Evolutionary conservation across 2,329 filamentous ascomycete species (phyloP).

Genomic region (Aspergillus unguis): DNA sequence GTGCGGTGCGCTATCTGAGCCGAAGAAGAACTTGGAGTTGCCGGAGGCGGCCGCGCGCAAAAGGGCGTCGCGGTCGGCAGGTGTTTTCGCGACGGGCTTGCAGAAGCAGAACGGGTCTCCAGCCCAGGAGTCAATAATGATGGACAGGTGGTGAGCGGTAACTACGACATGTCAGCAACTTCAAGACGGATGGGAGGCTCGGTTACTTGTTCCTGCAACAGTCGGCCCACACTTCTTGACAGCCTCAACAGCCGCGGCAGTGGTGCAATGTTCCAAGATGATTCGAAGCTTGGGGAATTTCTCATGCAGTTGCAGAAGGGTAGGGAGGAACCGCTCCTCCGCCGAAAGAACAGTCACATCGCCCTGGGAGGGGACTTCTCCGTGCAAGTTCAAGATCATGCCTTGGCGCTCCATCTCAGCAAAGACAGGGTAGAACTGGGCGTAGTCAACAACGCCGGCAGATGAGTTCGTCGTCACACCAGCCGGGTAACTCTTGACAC

Average conservation of each 20-base stretch:
- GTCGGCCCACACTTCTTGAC: slow-evolving; percentile 73
- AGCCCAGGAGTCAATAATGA: slow-evolving; percentile 74
- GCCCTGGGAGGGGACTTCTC: slow-evolving; percentile 53
- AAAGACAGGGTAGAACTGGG: slow-evolving; percentile 61
- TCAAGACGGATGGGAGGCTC: slow-evolving; percentile 24
- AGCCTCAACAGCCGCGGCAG: slow-evolving; percentile 72
- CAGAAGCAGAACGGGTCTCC: slow-evolving; percentile 74
- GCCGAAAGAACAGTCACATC: slow-evolving; percentile 62
- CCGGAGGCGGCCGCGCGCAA: slow-evolving; percentile 58
- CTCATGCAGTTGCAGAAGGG: slow-evolving; percentile 67
- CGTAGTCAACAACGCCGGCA: slow-evolving; percentile 45
- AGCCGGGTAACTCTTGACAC: slow-evolving; percentile 50
- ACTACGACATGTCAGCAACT: slow-evolving; percentile 35
- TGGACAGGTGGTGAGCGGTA: slow-evolving; percentile 79
- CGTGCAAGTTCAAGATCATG: slow-evolving; percentile 89
- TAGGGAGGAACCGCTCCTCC: slow-evolving; percentile 76
- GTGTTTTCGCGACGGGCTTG: slow-evolving; percentile 70
- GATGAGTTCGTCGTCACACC: slow-evolving; percentile 59
- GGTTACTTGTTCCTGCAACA: slow-evolving; percentile 53
- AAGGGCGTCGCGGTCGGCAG: slow-evolving; percentile 69
- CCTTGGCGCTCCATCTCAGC: slow-evolving; percentile 82
- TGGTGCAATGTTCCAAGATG: slow-evolving; percentile 82
- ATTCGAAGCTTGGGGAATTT: slow-evolving; percentile 62
- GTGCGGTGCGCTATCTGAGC: slow-evolving; percentile 69
- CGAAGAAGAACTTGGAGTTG: slow-evolving; percentile 64